These are phyloP conservation scores for Bretschneidera sinensis DNA, from an alignment of 345 rosid genomes.

Conservation along the genomic window DNA sequence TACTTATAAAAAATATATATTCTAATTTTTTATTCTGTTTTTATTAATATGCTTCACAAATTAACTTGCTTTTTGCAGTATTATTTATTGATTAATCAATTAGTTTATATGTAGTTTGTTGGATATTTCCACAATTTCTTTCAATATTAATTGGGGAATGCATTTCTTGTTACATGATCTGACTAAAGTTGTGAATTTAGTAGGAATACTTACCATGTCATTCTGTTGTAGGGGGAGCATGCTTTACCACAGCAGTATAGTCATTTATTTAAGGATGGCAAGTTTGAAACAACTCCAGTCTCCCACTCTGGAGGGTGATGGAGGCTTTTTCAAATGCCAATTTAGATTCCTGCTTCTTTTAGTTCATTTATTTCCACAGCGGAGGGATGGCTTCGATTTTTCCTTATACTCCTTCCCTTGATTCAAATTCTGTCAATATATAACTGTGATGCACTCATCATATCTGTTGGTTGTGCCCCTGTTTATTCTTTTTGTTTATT, in stretches of 20 bases:
- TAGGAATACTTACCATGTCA: neutral
- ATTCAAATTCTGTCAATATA: slow-evolving; percentile 22
- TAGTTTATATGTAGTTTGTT: neutral
- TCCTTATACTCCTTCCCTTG: slow-evolving; percentile 3
- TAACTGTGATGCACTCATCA: slow-evolving; percentile 1
- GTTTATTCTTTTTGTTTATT: slow-evolving; percentile 12
- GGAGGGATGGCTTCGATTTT: slow-evolving; percentile 19
- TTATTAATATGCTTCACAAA: no score
- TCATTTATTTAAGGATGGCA: slow-evolving; percentile 62
- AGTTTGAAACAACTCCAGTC: slow-evolving; percentile 77
- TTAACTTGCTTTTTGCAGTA: no score
- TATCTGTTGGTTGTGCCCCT: slow-evolving; percentile 7
- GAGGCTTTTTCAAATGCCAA: slow-evolving; percentile 2
- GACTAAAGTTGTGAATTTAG: no score
- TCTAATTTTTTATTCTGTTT: no score
- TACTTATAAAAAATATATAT: no score
- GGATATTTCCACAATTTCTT: neutral
- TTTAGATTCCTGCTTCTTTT: slow-evolving; percentile 12
- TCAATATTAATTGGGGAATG: neutral
- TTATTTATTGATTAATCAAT: neutral
- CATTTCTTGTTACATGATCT: no score
- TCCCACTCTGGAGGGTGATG: slow-evolving; percentile 91
- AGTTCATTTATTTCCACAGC: slow-evolving; percentile 17
- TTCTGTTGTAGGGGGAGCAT: slow-evolving; percentile 68
- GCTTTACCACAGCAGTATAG: slow-evolving; percentile 80